Conservation (phyloP, 106 monocot genomes). For the Dendrobium officinale region DNA sequence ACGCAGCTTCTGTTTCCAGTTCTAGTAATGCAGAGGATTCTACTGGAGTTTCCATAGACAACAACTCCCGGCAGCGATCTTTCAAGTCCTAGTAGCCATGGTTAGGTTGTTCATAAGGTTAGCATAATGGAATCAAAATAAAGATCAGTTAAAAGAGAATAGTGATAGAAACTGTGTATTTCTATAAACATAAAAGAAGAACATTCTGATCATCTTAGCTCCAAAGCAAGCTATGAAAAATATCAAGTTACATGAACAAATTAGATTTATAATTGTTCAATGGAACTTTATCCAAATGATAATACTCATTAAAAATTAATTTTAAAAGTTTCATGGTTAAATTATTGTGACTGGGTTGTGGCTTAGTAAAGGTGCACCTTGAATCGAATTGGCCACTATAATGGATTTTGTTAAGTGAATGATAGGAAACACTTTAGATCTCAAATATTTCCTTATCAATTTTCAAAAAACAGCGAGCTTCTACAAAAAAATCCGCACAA, state of each 20-base stretch:
- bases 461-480: no score
- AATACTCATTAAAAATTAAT: no score
- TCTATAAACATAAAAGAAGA: not conserved
- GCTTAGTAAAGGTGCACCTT: no score
- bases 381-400: no score
- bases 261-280: no score
- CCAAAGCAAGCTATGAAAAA: not conserved
- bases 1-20: conserved; percentile 32
- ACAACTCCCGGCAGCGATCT: conserved; percentile 71
- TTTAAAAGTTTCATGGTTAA: no score
- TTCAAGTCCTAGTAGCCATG: conserved; percentile 51
- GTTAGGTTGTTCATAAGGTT: not conserved
- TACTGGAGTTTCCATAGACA: conserved; percentile 49
- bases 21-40: conserved; percentile 34
- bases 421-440: no score
- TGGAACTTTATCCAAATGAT: no score
- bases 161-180: not conserved
- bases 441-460: no score
- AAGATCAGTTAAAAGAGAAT: not conserved
- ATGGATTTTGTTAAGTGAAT: no score
- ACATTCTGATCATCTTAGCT: not conserved
- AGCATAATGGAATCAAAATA: not conserved
- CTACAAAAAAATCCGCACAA: no score
- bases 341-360: no score
- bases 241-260: not conserved